Base-by-base conservation (phyloP, 257 asterid species). In the Buddleja alternifolia region DNA sequence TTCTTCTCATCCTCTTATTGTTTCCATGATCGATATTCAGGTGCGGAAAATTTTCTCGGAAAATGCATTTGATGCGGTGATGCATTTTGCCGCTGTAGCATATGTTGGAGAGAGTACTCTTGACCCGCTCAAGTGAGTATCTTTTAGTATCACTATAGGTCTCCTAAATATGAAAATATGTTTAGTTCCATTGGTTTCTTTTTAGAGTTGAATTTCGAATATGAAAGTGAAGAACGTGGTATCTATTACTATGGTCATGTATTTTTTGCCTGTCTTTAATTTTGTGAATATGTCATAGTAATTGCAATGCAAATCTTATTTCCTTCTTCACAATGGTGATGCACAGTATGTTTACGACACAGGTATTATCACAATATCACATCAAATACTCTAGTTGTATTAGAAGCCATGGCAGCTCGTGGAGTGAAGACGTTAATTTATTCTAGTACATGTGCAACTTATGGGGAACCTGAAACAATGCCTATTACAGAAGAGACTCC, bases 61-160 rank as follows among this genome's bases (percentile, higher is more conserved):
- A 65, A 88, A 86, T 70, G 88, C 84, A 23, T 84, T 90, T 75
- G 92, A 90, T 67, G 95, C 88, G 0, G 93, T 88, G 69, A 84
- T 93, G 86, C 98, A 93, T 81, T 93, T 93, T 78, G 97, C 98
- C 16, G 98, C 97, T 15, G 98, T 93, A 37, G 98, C 98, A 51
- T 93, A 93, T 81, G 98, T 90, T 48, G 98, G 97, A 54, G 98
- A 93, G 85, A 93, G 98, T 75, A 90, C 97, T 6, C 81, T 86
- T 16, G 83, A 93, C 76, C 98, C 98, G 37, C 88, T 93, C 34
- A 93, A 81, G 96, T 90, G 74, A 83, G 90, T 74, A 37, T 40
- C 17, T 58, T 71, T 42, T 57, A 16, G 21, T 32, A 63, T 50
- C 37, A 32, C 16, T 17, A 8, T 36, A 37, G 15, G 32, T 54